These are phyloP conservation scores for Penicillium odoratum DNA, from an alignment of 495 filamentous ascomycete genomes.

Conservation along the genomic window DNA sequence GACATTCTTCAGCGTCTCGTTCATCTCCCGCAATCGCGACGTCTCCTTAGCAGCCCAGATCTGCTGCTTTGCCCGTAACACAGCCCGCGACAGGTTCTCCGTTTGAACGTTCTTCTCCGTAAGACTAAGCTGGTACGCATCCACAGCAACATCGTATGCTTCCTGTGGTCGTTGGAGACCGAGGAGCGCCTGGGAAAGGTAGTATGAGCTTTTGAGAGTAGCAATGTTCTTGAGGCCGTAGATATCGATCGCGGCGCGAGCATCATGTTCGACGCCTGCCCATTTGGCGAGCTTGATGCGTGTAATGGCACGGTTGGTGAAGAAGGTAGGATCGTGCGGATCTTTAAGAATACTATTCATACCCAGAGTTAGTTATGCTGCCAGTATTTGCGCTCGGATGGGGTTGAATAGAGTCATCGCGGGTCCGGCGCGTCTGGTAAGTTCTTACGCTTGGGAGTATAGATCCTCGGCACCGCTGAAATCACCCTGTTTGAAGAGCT, in stretches of 20 bases:
- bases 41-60: conserved; percentile 49
- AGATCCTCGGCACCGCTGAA: conserved; percentile 71
- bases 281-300: conserved; percentile 70
- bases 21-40: conserved; percentile 46
- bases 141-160: conserved; percentile 67
- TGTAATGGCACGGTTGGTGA: conserved; percentile 88
- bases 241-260: conserved; percentile 68
- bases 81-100: conserved; percentile 61
- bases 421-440: background rate
- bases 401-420: background rate
- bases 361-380: background rate
- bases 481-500: conserved; percentile 66
- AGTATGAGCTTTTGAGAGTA: conserved; percentile 77
- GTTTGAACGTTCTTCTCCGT: conserved; percentile 58
- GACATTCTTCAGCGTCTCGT: conserved; percentile 45
- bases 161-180: conserved; percentile 71
- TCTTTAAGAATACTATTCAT: conserved; percentile 47
- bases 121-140: conserved; percentile 73
- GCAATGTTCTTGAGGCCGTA: conserved; percentile 48
- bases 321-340: conserved; percentile 49
- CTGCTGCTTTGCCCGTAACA: conserved; percentile 78
- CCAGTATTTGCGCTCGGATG: background rate
- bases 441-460: conserved; percentile 81
- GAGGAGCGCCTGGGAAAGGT: conserved; percentile 82
- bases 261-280: conserved; percentile 79